Evolutionary conservation across 257 asterid species (phyloP).

Genomic region (Solanum etuberosum): DNA sequence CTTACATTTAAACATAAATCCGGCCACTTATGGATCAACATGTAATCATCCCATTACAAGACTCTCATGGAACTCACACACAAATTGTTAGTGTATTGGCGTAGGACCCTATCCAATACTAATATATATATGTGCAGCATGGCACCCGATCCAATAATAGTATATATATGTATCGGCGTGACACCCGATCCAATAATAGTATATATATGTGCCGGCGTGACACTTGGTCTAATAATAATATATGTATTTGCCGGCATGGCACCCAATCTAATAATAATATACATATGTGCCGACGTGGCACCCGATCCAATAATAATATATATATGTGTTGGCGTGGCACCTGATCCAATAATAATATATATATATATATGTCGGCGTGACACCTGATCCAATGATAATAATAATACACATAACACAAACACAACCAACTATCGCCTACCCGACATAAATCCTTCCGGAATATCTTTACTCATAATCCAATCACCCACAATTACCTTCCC

Average conservation of each 20-base stretch:
- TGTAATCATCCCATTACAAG: not conserved
- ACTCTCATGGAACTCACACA: not conserved
- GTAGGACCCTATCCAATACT: not conserved
- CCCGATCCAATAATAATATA: not conserved
- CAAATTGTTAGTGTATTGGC: not conserved
- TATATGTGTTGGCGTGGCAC: too few relatives aligned
- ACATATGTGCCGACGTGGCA: not conserved
- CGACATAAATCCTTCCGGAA: not conserved
- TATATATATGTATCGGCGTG: not conserved
- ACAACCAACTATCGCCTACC: not conserved
- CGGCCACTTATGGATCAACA: not conserved
- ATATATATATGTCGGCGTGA: not conserved
- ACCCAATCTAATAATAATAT: too few relatives aligned
- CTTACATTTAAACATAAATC: not conserved
- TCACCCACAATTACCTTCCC: not conserved
- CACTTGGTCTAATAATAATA: not conserved
- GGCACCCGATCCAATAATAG: not conserved
- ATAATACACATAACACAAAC: not conserved
- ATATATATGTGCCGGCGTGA: not conserved
- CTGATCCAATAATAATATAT: too few relatives aligned
- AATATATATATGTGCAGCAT: not conserved
- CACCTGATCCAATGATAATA: not conserved
- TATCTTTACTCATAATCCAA: not conserved
- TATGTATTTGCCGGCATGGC: too few relatives aligned
- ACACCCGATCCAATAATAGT: not conserved